Conservation (phyloP, 2,329 filamentous ascomycete species). For the Pleoardoris graminearum region DNA sequence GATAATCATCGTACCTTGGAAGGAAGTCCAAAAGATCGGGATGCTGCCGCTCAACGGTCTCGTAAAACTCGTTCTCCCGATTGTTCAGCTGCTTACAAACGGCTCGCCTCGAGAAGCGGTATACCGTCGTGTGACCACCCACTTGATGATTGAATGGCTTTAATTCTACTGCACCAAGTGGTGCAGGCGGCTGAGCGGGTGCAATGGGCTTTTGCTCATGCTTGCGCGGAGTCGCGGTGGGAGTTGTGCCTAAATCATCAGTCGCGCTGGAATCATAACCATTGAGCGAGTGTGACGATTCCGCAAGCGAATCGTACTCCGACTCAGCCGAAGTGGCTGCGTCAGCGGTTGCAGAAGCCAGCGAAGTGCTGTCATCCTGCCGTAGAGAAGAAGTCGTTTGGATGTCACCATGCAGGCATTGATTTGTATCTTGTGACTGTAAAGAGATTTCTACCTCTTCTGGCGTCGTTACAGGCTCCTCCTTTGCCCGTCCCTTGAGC, state of each 20-base stretch:
- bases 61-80: slow-evolving; percentile 97
- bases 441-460: slow-evolving; percentile 66
- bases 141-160: slow-evolving; percentile 98
- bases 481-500: slow-evolving; percentile 32
- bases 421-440: slow-evolving; percentile 62
- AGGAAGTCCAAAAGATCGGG: slow-evolving; percentile 88
- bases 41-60: slow-evolving; percentile 89
- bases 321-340: slow-evolving; percentile 44
- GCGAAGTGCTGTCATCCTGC: slow-evolving; percentile 47
- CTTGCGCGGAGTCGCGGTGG: slow-evolving; percentile 38
- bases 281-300: slow-evolving; percentile 49
- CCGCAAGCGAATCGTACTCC: slow-evolving; percentile 47
- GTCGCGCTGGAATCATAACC: slow-evolving; percentile 58
- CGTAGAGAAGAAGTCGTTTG: slow-evolving; percentile 46
- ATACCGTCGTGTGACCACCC: slow-evolving; percentile 93
- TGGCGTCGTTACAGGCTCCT: slow-evolving; percentile 38
- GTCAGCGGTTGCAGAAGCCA: slow-evolving; percentile 30
- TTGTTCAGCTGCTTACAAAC: slow-evolving; percentile 99
- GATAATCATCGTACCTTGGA: slow-evolving; percentile 61
- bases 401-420: slow-evolving; percentile 64
- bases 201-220: slow-evolving; percentile 36
- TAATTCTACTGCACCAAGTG: slow-evolving; percentile 88
- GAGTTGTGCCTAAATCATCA: slow-evolving; percentile 54
- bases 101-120: slow-evolving; percentile 90
- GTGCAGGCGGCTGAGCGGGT: slow-evolving; percentile 52